These are phyloP conservation scores for Candida suzukii DNA, from an alignment of 805 yeast species.

Conservation along the genomic window DNA sequence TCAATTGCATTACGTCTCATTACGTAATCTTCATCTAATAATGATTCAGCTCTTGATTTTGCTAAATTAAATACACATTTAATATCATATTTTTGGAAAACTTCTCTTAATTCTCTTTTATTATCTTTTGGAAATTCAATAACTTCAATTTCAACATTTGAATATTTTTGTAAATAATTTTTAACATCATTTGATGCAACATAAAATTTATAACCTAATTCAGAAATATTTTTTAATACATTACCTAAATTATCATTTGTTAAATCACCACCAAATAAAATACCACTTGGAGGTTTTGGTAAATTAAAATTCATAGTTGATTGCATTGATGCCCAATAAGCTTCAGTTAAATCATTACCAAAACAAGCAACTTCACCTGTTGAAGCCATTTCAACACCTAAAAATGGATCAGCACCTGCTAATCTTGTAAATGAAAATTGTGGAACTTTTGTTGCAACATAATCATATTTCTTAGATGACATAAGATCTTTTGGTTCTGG, in stretches of 20 bases:
- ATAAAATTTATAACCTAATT: conserved; percentile 76
- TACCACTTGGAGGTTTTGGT: conserved; percentile 85
- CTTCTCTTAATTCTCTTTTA: conserved; percentile 88
- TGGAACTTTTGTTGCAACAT: conserved; percentile 96
- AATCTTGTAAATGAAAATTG: conserved; percentile 97
- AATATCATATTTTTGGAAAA: conserved; percentile 81
- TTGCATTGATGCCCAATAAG: conserved; percentile 97
- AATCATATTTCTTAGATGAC: conserved; percentile 57
- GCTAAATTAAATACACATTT: conserved; percentile 91
- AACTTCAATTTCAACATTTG: conserved; percentile 45
- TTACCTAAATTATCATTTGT: conserved; percentile 60
- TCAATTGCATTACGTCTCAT: conserved; percentile 99
- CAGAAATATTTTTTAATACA: conserved; percentile 63
- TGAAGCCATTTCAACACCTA: conserved; percentile 99
- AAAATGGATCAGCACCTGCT: conserved; percentile 98
- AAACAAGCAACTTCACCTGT: conserved; percentile 99
- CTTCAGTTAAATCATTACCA: conserved; percentile 78
- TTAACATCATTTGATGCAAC: conserved; percentile 71
- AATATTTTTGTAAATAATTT: conserved; percentile 51
- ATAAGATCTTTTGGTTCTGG: conserved; percentile 81
- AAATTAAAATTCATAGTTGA: conserved; percentile 95
- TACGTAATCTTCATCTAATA: conserved; percentile 84
- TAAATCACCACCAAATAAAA: conserved; percentile 92
- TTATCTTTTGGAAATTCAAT: conserved; percentile 91
- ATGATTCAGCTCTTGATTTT: conserved; percentile 75